A percentile compares a stretch with the other conserved stretches of the same genome.
Evolutionary conservation across 2,329 filamentous ascomycete species (phyloP).

Genomic region (Aspergillus viridinutans): DNA sequence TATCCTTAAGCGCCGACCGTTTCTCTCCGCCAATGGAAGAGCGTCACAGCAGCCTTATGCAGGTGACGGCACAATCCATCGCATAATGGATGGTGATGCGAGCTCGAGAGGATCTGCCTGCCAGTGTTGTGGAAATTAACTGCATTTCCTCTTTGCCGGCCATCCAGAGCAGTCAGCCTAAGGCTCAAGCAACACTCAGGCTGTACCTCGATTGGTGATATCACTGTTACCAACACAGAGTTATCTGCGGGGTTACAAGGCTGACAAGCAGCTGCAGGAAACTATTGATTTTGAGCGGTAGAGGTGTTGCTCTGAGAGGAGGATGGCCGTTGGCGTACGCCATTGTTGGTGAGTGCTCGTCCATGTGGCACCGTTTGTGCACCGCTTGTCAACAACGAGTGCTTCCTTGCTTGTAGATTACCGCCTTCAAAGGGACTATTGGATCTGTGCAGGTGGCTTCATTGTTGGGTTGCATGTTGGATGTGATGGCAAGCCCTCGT

Average conservation of each 20-base stretch:
- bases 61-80: neutral
- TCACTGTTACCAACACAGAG: neutral
- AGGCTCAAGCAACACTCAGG: neutral
- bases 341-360: neutral
- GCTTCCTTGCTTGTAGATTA: neutral
- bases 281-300: neutral
- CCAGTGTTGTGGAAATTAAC: neutral
- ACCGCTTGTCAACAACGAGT: neutral
- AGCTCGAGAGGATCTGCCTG: neutral
- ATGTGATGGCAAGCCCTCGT: too few species aligned
- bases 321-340: neutral
- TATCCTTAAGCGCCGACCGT: constrained; percentile 14
- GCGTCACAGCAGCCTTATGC: neutral
- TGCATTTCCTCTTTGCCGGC: neutral
- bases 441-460: neutral
- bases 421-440: neutral
- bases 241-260: neutral
- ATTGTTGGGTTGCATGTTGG: neutral
- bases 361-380: neutral
- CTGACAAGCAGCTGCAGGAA: neutral
- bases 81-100: neutral
- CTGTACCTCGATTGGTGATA: neutral
- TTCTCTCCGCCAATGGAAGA: neutral
- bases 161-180: neutral
- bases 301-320: neutral